A percentile compares a stretch with the other conserved stretches of the same genome.
Conservation (phyloP, 108 stramenopile genomes). For the Discostella pseudostelligera region DNA sequence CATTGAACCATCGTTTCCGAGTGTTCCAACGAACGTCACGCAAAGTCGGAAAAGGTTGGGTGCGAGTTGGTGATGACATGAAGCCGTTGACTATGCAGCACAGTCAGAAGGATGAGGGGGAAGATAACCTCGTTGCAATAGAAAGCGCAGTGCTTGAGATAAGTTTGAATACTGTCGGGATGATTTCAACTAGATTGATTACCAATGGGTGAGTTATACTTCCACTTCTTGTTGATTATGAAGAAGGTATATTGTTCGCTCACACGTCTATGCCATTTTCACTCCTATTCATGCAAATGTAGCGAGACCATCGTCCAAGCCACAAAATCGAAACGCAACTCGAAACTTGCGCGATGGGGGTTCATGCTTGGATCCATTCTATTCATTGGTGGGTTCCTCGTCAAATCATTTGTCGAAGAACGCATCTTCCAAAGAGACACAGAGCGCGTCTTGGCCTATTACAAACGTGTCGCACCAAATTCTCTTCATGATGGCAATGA, state of each 20-base stretch:
- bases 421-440: slow-evolving; percentile 72
- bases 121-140: slow-evolving; percentile 61
- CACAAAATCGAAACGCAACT: slow-evolving; percentile 65
- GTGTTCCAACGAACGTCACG: slow-evolving; percentile 73
- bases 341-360: slow-evolving; percentile 57
- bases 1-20: slow-evolving; percentile 65
- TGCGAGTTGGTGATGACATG: slow-evolving; percentile 63
- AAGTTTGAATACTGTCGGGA: slow-evolving; percentile 62
- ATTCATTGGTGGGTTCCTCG: slow-evolving; percentile 81
- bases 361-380: slow-evolving; percentile 59
- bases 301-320: slow-evolving; percentile 86
- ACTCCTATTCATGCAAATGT: slow-evolving; percentile 5
- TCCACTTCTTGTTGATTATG: too few species aligned
- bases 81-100: slow-evolving; percentile 57
- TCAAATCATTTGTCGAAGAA: slow-evolving; percentile 82
- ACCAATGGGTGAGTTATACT: slow-evolving; percentile 73
- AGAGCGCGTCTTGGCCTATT: slow-evolving; percentile 68
- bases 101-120: slow-evolving; percentile 47
- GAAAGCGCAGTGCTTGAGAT: slow-evolving; percentile 70
- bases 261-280: neutral
- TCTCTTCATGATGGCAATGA: slow-evolving; percentile 76
- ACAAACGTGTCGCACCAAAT: slow-evolving; percentile 75
- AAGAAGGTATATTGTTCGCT: too few species aligned
- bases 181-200: slow-evolving; percentile 51
- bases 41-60: slow-evolving; percentile 64